Evolutionary conservation across 352 stramenopile species (phyloP), one percentile per base, ranked within the genome.

Genomic region (Blastocystis sp.): DNA sequence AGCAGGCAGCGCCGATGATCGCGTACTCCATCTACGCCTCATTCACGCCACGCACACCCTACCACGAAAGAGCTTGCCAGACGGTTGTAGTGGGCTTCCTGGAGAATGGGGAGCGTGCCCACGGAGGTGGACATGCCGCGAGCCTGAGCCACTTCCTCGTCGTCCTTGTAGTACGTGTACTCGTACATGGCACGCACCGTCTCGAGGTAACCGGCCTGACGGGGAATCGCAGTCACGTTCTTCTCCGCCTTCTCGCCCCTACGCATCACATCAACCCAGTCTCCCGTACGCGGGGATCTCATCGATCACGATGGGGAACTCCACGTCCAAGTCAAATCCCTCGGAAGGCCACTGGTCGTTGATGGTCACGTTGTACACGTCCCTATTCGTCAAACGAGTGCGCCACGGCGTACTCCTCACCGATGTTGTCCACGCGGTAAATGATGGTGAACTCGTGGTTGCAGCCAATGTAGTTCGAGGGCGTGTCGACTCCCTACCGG

Each of bases 351-450:
- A 80, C 55, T 80, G 69, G 55, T 80, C 69, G 24, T 21, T 80
- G 31, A 80, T 80, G 24, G 69, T 80, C 55, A 80, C 69, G 33
- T 80, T 80, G 55, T 80, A 80, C 45, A 37, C 69, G 9, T 31
- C 29, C 26, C 62, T 70, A 70, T 6, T 19, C n/a, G 62, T 70
- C 12, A 35, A 55, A 55, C 45, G 16, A 39, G n/a, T 16, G 24
- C 29, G 21, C 62, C n/a, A 35, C 24, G 3, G 24, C 31, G 12
- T 39, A 70, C 62, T 62, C 69, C 31, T 80, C 69, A 61, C 69
- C 69, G 33, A 80, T 63, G 69, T 80, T 80, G 37, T 80, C 45
- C 24, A 80, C 31, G 24, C 45, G 55, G 69, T 80, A 80, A n/a
- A 62, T 62, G 13, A 80, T 61, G 55, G 69, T 80, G 55, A 80